A percentile compares a stretch with the other conserved stretches of the same genome.
Conservation (phyloP, 1,284 basidiomycete species). For the Trichosporon inkin region DNA sequence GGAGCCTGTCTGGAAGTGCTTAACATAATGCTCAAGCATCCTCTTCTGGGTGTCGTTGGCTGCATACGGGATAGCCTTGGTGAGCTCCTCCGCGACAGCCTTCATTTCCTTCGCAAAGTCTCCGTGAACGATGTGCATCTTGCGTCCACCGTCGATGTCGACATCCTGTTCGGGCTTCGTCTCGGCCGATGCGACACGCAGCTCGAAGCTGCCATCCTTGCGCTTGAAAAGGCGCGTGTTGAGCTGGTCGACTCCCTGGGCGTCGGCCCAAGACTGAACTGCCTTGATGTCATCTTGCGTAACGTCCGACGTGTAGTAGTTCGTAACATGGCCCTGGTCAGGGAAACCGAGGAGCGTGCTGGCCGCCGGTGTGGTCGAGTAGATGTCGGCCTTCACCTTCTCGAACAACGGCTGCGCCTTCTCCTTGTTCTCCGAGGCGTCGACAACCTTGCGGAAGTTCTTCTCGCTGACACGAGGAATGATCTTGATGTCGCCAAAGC, state of each 20-base stretch:
- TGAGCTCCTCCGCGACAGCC: conserved; percentile 15
- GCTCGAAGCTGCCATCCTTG: conserved; percentile 20
- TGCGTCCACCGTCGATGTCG: conserved; percentile 12
- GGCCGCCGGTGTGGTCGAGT: conserved; percentile 11
- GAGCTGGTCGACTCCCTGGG: conserved; percentile 15
- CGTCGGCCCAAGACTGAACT: conserved; percentile 17
- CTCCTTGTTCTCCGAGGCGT: conserved; percentile 6
- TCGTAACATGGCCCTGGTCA: conserved; percentile 22
- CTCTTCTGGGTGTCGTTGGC: conserved; percentile 67
- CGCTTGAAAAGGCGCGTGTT: conserved; percentile 25
- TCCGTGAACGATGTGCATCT: conserved; percentile 18
- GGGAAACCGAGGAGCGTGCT: conserved; percentile 23
- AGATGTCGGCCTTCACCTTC: conserved; percentile 20
- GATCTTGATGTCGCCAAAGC: conserved; percentile 24
- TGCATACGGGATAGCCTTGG: conserved; percentile 63
- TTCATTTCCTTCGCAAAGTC: conserved; percentile 17
- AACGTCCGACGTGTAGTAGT: conserved; percentile 19
- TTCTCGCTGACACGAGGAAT: conserved; percentile 17
- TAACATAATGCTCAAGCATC: conserved; percentile 72
- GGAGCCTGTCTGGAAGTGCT: conserved; percentile 72
- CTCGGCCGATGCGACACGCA: conserved; percentile 16
- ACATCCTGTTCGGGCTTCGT: conserved; percentile 8
- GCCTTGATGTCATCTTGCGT: conserved; percentile 24
- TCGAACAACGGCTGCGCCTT: conserved; percentile 17
- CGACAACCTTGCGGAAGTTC: conserved; percentile 16